phyloP scores from a whole-genome alignment of 257 asterid species.

The Scutellaria baicalensis region DNA sequence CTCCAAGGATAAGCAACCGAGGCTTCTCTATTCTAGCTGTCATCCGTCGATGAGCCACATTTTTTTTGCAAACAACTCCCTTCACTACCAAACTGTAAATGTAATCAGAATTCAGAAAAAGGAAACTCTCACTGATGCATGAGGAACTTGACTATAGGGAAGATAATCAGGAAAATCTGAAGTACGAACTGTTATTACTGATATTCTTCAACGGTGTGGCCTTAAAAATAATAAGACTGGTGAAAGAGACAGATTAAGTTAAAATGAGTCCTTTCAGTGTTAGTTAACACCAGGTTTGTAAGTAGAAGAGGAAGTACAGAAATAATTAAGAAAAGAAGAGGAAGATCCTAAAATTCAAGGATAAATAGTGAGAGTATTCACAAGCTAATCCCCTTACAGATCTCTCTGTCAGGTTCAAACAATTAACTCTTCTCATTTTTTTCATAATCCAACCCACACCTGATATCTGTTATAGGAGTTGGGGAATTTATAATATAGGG shows the following conservation, averaged over 20 bases:
- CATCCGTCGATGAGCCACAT: constrained; percentile 96
- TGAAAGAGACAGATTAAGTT: neutral
- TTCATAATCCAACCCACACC: neutral
- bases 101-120: constrained; percentile 21
- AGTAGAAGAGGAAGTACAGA: neutral
- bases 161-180: neutral
- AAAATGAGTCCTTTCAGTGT: neutral
- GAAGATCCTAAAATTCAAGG: neutral
- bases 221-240: neutral
- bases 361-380: neutral
- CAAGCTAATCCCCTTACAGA: neutral
- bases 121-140: neutral
- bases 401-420: neutral
- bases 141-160: neutral
- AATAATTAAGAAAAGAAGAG: neutral
- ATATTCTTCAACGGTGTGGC: neutral
- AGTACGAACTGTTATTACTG: neutral
- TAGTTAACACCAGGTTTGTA: neutral
- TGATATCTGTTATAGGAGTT: neutral
- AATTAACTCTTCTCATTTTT: neutral
- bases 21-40: constrained; percentile 82
- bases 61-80: constrained; percentile 94
- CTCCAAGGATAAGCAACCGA: constrained; percentile 84
- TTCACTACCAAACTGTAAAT: constrained; percentile 63
- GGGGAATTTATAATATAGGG: constrained; percentile 1